These are phyloP conservation scores for Erodium maritimum DNA, from an alignment of 345 rosid genomes.

Conservation along the genomic window DNA sequence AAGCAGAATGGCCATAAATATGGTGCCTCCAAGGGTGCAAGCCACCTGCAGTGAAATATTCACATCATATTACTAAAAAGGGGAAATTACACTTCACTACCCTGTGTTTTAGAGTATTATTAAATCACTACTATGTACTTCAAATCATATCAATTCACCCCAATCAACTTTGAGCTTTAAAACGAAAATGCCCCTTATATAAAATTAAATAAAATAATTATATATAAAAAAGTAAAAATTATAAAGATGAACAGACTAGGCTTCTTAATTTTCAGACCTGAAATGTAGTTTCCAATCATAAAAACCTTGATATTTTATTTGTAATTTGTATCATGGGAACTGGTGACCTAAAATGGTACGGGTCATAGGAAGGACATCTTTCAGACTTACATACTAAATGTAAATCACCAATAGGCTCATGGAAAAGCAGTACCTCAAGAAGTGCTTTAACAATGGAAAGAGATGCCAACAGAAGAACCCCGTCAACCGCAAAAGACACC, in stretches of 20 bases:
- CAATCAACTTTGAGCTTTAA: no score
- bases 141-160: no score
- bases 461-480: conserved; percentile 53
- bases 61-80: conserved; percentile 1
- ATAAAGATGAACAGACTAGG: no score
- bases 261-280: no score
- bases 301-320: no score
- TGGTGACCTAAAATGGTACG: no score
- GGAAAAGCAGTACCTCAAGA: conserved; percentile 42
- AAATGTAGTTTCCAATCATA: no score
- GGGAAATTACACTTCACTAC: no score
- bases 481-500: conserved; percentile 84
- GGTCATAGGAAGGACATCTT: no score
- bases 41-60: conserved; percentile 32
- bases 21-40: conserved; percentile 64
- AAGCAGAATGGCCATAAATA: conserved; percentile 45
- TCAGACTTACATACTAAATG: neutral
- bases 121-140: no score
- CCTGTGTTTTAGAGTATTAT: no score
- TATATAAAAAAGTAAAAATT: neutral
- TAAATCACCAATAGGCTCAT: neutral
- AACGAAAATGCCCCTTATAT: neutral
- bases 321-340: no score
- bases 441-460: conserved; percentile 58
- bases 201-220: neutral